A percentile compares a stretch with the other conserved stretches of the same genome.
These are phyloP conservation scores for Trypanosoma boissoni DNA, from an alignment of 208 protist species.

Conservation along the genomic window DNA sequence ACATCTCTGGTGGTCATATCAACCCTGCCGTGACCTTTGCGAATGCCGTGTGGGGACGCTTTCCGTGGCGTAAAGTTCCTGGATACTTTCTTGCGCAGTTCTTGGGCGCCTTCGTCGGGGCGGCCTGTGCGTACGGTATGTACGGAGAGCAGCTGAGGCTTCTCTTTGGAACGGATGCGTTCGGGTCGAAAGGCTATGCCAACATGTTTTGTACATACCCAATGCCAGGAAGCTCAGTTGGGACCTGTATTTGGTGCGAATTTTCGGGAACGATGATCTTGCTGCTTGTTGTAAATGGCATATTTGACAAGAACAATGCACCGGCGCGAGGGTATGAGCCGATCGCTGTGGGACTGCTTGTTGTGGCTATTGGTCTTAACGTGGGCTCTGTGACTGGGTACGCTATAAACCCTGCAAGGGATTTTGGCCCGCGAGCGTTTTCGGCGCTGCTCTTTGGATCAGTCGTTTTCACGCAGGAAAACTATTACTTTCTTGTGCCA, in stretches of 20 bases:
- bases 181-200: conserved; percentile 19
- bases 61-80: conserved; percentile 48
- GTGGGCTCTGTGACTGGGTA: conserved; percentile 40
- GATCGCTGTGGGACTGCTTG: conserved; percentile 36
- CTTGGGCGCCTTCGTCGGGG: conserved; percentile 33
- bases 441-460: conserved; percentile 34
- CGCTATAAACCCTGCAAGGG: conserved; percentile 50
- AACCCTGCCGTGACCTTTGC: conserved; percentile 54
- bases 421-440: conserved; percentile 42
- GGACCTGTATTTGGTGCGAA: conserved; percentile 34
- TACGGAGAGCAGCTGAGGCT: conserved; percentile 34
- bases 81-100: conserved; percentile 42
- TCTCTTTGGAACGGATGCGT: not conserved
- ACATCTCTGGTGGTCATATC: conserved; percentile 49
- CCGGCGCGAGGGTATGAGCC: conserved; percentile 40
- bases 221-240: conserved; percentile 15
- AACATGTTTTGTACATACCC: conserved; percentile 57
- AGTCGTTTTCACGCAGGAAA: conserved; percentile 33
- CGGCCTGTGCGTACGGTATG: conserved; percentile 38
- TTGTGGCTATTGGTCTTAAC: conserved; percentile 39
- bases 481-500: conserved; percentile 53
- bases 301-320: conserved; percentile 38
- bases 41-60: conserved; percentile 31
- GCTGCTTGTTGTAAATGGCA: conserved; percentile 42
- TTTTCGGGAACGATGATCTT: conserved; percentile 40